A percentile compares a stretch with the other conserved stretches of the same genome.
Conservation (phyloP, 306 rosid genomes). For the Cicer yamashitae region DNA sequence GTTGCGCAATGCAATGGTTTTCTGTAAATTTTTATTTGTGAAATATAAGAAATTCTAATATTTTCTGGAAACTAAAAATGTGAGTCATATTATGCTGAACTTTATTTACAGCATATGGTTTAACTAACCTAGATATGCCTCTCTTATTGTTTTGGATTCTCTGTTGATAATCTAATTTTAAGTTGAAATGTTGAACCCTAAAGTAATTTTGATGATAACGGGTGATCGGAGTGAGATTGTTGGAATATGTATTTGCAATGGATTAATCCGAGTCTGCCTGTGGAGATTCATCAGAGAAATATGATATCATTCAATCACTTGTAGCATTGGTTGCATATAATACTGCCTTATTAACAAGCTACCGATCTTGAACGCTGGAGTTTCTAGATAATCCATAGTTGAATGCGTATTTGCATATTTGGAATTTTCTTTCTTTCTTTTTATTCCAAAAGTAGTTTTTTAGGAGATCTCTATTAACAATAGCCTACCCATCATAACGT, state of each 20-base stretch:
- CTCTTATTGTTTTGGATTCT: not conserved
- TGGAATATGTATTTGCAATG: conserved; percentile 17
- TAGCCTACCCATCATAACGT: conserved; percentile 15
- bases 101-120: not conserved
- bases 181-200: conserved; percentile 18
- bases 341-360: conserved; percentile 6
- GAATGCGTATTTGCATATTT: conserved; percentile 2
- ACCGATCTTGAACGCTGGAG: conserved; percentile 1
- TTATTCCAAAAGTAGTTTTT: not conserved
- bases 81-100: conserved; percentile 13
- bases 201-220: not conserved
- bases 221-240: conserved; percentile 5
- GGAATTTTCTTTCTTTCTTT: conserved; percentile 1
- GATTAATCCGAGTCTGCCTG: conserved; percentile 4
- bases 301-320: conserved; percentile 13
- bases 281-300: conserved; percentile 3
- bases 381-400: not conserved
- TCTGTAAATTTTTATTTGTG: not conserved
- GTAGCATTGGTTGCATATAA: conserved; percentile 1
- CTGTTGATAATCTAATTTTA: conserved; percentile 24
- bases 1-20: not conserved
- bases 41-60: conserved; percentile 2
- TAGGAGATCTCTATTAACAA: conserved; percentile 19
- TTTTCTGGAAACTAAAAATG: conserved; percentile 21
- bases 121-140: conserved; percentile 4